phyloP scores from a whole-genome alignment of 1,284 basidiomycete genomes.

The Ceratobasidium sp. region DNA sequence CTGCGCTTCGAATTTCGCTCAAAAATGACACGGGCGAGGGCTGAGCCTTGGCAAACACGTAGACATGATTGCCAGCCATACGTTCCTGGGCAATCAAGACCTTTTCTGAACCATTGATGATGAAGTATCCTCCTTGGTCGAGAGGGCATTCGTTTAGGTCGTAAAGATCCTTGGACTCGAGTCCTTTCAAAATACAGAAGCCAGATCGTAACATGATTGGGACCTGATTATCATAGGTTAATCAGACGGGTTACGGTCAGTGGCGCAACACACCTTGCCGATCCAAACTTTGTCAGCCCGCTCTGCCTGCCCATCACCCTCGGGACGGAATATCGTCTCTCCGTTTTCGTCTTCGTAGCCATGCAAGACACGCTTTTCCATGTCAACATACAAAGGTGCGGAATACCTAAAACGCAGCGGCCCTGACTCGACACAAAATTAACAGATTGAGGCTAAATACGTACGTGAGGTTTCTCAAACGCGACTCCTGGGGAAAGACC shows the following conservation, averaged over 20 bases:
- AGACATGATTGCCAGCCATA: constrained; percentile 99
- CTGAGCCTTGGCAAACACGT: constrained; percentile 97
- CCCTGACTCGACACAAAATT: not conserved
- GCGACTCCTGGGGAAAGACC: constrained; percentile 97
- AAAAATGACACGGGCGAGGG: constrained; percentile 96
- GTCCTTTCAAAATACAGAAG: constrained; percentile 88
- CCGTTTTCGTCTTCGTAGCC: constrained; percentile 81
- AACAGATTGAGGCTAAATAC: constrained; percentile 28
- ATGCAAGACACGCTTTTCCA: constrained; percentile 82
- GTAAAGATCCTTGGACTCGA: constrained; percentile 82
- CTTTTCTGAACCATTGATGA: constrained; percentile 99
- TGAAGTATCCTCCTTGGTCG: constrained; percentile 97
- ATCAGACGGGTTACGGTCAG: not conserved
- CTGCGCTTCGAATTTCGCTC: constrained; percentile 96
- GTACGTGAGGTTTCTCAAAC: constrained; percentile 85
- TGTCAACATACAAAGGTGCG: constrained; percentile 95
- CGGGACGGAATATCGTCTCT: constrained; percentile 47
- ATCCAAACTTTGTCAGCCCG: constrained; percentile 91
- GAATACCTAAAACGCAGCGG: constrained; percentile 64
- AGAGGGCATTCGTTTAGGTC: constrained; percentile 97
- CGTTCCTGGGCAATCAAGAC: constrained; percentile 99
- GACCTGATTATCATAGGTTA: constrained; percentile 62
- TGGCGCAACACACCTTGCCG: constrained; percentile 67
- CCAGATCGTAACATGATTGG: constrained; percentile 97
- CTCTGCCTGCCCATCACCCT: constrained; percentile 63